Evolutionary conservation across 257 asterid genomes (phyloP).

Genomic region (Nemophila menziesii): DNA sequence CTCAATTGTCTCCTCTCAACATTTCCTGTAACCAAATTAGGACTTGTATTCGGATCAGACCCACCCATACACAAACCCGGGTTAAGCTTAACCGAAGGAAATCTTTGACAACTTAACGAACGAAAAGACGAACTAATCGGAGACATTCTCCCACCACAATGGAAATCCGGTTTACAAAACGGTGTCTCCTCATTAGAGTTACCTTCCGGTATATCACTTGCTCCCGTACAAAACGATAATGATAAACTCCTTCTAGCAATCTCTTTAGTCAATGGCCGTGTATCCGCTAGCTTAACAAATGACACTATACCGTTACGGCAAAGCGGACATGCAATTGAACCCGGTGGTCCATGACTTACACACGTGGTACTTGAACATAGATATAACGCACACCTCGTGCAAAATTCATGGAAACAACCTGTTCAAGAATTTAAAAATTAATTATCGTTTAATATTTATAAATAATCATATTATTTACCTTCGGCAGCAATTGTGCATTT

Average conservation of each 20-base stretch:
- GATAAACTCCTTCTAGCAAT: constrained; percentile 39
- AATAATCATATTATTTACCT: constrained; percentile 26
- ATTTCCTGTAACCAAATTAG: constrained; percentile 35
- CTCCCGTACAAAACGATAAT: constrained; percentile 52
- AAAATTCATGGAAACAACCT: constrained; percentile 83
- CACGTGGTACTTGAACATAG: constrained; percentile 57
- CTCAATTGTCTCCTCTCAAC: constrained; percentile 34
- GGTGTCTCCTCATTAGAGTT: constrained; percentile 44
- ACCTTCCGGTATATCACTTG: constrained; percentile 34
- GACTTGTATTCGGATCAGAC: constrained; percentile 39
- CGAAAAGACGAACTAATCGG: constrained; percentile 52
- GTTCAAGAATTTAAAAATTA: constrained; percentile 1
- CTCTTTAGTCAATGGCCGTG: constrained; percentile 38
- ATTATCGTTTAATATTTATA: too few species aligned
- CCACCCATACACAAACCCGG: constrained; percentile 57
- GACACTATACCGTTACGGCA: constrained; percentile 78
- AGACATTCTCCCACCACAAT: constrained; percentile 27
- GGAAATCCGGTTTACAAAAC: constrained; percentile 45
- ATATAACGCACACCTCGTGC: constrained; percentile 70
- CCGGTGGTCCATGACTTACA: constrained; percentile 44
- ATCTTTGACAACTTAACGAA: constrained; percentile 50
- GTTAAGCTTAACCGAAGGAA: constrained; percentile 35
- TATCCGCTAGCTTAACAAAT: constrained; percentile 45
- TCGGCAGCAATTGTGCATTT: constrained; percentile 82
- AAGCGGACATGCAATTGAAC: constrained; percentile 76